These are phyloP conservation scores for Alnus rubra DNA, from an alignment of 306 rosid species.

Conservation along the genomic window DNA sequence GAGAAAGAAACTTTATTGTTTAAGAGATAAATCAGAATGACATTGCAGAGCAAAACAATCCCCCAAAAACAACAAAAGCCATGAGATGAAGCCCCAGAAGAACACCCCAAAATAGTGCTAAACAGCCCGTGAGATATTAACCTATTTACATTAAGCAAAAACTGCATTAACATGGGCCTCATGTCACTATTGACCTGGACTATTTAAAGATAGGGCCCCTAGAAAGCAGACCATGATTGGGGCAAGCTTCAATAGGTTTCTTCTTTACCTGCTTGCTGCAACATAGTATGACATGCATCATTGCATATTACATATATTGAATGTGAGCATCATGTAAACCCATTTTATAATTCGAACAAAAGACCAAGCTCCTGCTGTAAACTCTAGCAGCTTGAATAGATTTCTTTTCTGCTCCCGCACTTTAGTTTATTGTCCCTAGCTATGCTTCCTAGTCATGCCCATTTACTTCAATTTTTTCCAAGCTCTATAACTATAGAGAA, in stretches of 20 bases:
- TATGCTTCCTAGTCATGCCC: background rate
- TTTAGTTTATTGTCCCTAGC: background rate
- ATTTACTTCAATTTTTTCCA: background rate
- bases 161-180: too few relatives aligned
- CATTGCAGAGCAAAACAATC: slow-evolving; percentile 2
- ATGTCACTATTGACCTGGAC: too few relatives aligned
- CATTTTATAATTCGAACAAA: background rate
- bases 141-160: too few relatives aligned
- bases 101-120: too few relatives aligned
- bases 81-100: too few relatives aligned
- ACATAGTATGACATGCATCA: background rate
- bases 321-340: background rate
- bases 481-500: background rate
- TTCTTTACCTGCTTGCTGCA: background rate
- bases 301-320: background rate
- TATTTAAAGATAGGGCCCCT: too few relatives aligned
- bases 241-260: too few relatives aligned
- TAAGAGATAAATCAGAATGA: background rate
- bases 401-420: background rate
- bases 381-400: too few relatives aligned
- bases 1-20: background rate
- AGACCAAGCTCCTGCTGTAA: too few relatives aligned
- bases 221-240: too few relatives aligned
- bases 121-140: too few relatives aligned
- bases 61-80: too few relatives aligned